phyloP scores from a whole-genome alignment of 225 moss, liverwort and hornwort genomes.

The Pleurozium schreberi region DNA sequence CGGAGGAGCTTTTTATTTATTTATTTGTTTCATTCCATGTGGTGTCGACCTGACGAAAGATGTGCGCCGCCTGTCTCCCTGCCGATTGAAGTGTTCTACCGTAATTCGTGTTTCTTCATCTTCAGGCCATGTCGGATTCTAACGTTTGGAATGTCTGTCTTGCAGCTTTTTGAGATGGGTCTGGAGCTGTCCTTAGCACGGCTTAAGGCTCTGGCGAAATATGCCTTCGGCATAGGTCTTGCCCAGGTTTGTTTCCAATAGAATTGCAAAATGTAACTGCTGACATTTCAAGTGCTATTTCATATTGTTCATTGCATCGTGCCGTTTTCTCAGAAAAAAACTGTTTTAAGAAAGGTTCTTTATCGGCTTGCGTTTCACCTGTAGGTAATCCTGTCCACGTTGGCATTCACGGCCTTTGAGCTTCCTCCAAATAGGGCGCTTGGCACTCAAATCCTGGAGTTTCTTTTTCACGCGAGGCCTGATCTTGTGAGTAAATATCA shows the following conservation, averaged over 20 bases:
- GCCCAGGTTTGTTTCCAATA: conserved; percentile 50
- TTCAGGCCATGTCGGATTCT: neutral
- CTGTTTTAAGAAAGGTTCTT: neutral
- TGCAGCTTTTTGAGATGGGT: conserved; percentile 99
- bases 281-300: neutral
- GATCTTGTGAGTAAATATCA: conserved; percentile 55
- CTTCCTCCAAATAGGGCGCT: conserved; percentile 87
- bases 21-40: neutral
- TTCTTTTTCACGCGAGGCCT: conserved; percentile 85
- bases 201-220: conserved; percentile 90
- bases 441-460: conserved; percentile 79
- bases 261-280: neutral
- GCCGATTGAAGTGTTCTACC: neutral
- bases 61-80: neutral
- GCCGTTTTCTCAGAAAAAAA: neutral
- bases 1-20: neutral
- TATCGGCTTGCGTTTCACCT: neutral
- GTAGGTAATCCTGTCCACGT: conserved; percentile 75
- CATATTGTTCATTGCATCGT: neutral
- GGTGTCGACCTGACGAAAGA: neutral
- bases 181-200: conserved; percentile 90
- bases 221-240: conserved; percentile 93
- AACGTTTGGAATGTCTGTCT: neutral
- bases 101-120: neutral
- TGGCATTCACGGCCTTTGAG: conserved; percentile 96